A percentile compares a stretch with the other conserved stretches of the same genome.
These are phyloP conservation scores for Lichtheimia ramosa DNA, from an alignment of 371 early-diverging fungal species.

Conservation along the genomic window DNA sequence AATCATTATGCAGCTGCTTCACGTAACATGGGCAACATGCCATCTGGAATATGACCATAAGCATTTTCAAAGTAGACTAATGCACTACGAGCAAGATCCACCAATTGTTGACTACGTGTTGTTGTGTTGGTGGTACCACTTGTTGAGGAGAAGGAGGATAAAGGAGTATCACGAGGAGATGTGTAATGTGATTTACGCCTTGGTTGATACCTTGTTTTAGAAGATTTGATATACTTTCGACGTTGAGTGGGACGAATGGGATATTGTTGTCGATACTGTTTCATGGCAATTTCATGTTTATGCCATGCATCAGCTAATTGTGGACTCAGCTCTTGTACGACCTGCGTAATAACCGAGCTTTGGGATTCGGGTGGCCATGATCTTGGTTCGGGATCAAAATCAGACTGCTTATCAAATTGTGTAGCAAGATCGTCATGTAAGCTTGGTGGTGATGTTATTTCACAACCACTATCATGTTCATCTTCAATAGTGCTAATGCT, in stretches of 20 bases:
- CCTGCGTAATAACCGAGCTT: not conserved
- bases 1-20: too few species aligned
- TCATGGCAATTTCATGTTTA: not conserved
- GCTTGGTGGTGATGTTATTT: too few species aligned
- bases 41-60: too few species aligned
- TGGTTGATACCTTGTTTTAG: too few species aligned
- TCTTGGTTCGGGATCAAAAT: not conserved
- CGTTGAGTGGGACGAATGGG: constrained; percentile 2
- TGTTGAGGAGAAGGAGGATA: too few species aligned
- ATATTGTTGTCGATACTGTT: not conserved
- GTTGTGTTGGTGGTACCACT: too few species aligned
- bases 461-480: not conserved
- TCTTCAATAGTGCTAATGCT: not conserved
- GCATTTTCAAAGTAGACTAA: constrained; percentile 6
- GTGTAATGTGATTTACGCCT: too few species aligned
- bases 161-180: too few species aligned
- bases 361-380: constrained; percentile 1
- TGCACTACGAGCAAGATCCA: constrained; percentile 7
- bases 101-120: not conserved
- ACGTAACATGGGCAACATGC: too few species aligned
- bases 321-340: not conserved
- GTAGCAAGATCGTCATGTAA: too few species aligned
- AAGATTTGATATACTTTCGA: not conserved
- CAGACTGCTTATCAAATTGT: too few species aligned
- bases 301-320: not conserved